These are phyloP conservation scores for Pseudocercospora musae DNA, from an alignment of 2,329 filamentous ascomycete genomes.

Conservation along the genomic window DNA sequence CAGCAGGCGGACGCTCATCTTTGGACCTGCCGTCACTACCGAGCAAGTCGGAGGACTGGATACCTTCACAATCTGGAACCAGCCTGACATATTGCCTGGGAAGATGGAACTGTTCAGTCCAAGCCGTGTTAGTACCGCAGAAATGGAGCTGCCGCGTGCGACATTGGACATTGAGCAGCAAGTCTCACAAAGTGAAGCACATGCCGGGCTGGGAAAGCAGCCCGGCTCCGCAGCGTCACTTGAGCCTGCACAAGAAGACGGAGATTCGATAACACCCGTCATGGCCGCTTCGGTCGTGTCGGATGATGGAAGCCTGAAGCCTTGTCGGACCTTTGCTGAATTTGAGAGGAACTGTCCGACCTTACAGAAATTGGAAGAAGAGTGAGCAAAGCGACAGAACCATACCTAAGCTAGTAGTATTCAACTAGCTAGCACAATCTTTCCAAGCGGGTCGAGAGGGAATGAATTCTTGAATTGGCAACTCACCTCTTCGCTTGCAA, in stretches of 20 bases:
- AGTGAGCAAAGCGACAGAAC: not conserved
- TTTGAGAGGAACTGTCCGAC: not conserved
- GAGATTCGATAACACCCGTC: not conserved
- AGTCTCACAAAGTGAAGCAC: not conserved
- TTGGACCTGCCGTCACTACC: slow-evolving; percentile 19
- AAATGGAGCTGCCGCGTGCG: not conserved
- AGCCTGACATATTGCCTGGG: not conserved
- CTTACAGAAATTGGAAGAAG: not conserved
- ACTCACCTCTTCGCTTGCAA: not conserved
- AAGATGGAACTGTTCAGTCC: not conserved
- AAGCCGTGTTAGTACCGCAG: not conserved
- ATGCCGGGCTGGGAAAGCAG: not conserved
- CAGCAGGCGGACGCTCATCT: slow-evolving; percentile 41
- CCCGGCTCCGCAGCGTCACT: not conserved
- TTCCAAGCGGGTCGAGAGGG: not conserved
- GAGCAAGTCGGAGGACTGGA: slow-evolving; percentile 18
- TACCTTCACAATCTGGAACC: slow-evolving; percentile 12
- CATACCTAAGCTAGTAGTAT: not conserved
- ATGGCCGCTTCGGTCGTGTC: not conserved
- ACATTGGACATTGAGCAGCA: not conserved
- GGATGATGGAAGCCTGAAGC: not conserved
- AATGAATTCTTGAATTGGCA: not conserved
- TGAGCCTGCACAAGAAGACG: not conserved
- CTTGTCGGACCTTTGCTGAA: not conserved
- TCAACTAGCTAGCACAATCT: not conserved